Evolutionary conservation across 495 filamentous ascomycete species (phyloP), one percentile per base, ranked within the genome.

Genomic region (Penicillium robsamsonii): DNA sequence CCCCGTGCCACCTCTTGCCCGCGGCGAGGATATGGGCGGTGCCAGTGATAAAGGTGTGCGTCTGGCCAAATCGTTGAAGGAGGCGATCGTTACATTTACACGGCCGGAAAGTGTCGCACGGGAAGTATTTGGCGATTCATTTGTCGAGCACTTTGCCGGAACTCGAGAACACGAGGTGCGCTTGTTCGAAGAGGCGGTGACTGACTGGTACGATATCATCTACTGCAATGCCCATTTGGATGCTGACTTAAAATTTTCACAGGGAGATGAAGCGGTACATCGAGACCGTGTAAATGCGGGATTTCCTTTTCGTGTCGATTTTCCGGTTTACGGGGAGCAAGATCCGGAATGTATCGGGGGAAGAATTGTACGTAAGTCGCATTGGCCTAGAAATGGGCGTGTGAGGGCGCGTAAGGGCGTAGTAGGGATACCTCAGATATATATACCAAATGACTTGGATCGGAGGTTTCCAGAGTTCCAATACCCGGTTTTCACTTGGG

Each of bases 161-260:
- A 96, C 94, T 22, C 84, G 94, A 56, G 89, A 93, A 63, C 92
- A 98, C 71, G 94, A 98, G 71, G 80, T 92, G 61, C 77, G 85
- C 56, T 72, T 96, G 17, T 98, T 91, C 91, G 91, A 98, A 67
- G 92, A 97, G 68, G 90, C 91, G 1, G 91, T 96, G 8, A 96
- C 92, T 24, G 92, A 96, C 70, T 97, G 92, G 91, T 90, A 74
- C 60, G 84, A 25, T 44, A 10, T 17, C 22, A 6, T 50, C 7
- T 5, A 20, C 46, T 27, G 5, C 41, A n/a, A 13, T 29, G 24
- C 17, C 40, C 6, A 17, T 46, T n/a, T 46, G 17, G 8, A 25
- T 44, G 46, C 68, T 70, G 45, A 70, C 49, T 27, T 30, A 11
- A 4, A 8, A 20, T 4, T 13, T 43, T 40, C 56, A 6, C 50